Base-by-base conservation (phyloP, 768 basidiomycete genomes). In the Fomitopsis serialis region DNA sequence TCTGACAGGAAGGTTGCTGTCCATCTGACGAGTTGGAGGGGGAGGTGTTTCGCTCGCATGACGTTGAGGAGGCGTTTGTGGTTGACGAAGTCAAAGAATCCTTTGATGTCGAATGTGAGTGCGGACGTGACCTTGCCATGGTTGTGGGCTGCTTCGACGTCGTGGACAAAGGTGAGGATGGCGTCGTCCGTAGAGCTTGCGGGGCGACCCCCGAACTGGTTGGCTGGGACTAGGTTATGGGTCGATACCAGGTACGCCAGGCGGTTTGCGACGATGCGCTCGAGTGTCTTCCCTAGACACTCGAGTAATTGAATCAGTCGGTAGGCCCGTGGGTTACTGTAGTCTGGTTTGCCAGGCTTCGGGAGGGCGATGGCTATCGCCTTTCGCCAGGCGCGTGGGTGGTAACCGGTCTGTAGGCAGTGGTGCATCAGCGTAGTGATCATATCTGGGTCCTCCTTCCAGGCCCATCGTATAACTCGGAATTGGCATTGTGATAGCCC, bases 331-430 rank as follows among this genome's bases (percentile, higher is more conserved):
- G 70, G 67, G 46, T 66, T 60, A 0, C 67, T 64, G 58, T 74
- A 72, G 59, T 72, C 66, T 0, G 66, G 63, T 52, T 75, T 75
- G 25, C 63, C 58, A 0, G 68, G 68, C 63, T 75, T 75, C 6
- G 57, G 50, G 0, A 74, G 58, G 1, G 66, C 66, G 0, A 72
- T 64, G 1, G 67, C 66, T 1, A 68, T 61, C 5, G 69, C 37
- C 15, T 32, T 32, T 11, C 29, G 29, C 29, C 29, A 32, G 6
- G 29, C 11, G 6, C 11, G 5, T 5, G 29, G 29, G 29, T 32
- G 29, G 29, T 32, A 32, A 11, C 29, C 29, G 5, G 29, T 11
- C 5, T 11, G 29, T 32, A 32, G 29, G 11, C 29, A 32, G 11
- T 32, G 29, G 29, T 32, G 5, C 29, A 32, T 32, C 29, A 32